phyloP scores from a whole-genome alignment of 176 grass and related monocot species.

The Raddia distichophylla region DNA sequence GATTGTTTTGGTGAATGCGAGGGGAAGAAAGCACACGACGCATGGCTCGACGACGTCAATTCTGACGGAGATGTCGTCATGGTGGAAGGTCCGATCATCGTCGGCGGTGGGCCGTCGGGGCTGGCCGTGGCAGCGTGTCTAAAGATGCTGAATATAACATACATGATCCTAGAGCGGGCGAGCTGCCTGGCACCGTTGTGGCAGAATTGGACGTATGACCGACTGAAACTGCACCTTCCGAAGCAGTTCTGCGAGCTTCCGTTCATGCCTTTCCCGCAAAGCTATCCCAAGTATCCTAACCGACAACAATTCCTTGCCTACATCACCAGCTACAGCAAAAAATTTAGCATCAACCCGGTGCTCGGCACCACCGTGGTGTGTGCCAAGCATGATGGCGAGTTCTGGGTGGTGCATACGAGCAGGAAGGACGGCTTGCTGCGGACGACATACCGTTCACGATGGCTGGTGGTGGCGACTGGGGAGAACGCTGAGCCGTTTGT shows the following conservation, averaged over 20 bases:
- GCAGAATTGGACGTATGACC: constrained; percentile 56
- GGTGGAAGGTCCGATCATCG: constrained; percentile 53
- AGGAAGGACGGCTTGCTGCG: neutral
- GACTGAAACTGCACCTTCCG: constrained; percentile 56
- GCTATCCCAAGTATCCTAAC: constrained; percentile 48
- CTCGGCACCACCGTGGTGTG: constrained; percentile 47
- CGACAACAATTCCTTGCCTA: constrained; percentile 53
- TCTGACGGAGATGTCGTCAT: neutral
- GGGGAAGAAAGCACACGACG: neutral
- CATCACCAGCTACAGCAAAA: constrained; percentile 43
- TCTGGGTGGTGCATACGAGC: constrained; percentile 48
- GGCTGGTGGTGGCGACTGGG: constrained; percentile 58
- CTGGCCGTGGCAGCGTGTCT: constrained; percentile 51
- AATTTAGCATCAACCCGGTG: constrained; percentile 41
- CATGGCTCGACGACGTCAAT: neutral
- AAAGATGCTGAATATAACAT: constrained; percentile 36
- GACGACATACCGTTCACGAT: constrained; percentile 41
- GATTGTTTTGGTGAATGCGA: neutral
- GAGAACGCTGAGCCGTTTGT: constrained; percentile 55
- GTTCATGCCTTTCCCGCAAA: constrained; percentile 40
- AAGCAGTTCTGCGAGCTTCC: constrained; percentile 65
- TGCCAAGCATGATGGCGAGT: constrained; percentile 33
- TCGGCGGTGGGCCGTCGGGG: constrained; percentile 57
- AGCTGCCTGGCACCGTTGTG: constrained; percentile 57
- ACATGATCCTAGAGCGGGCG: constrained; percentile 44